Conservation (phyloP, 1,284 basidiomycete species). For the Rhodotorula sp. region DNA sequence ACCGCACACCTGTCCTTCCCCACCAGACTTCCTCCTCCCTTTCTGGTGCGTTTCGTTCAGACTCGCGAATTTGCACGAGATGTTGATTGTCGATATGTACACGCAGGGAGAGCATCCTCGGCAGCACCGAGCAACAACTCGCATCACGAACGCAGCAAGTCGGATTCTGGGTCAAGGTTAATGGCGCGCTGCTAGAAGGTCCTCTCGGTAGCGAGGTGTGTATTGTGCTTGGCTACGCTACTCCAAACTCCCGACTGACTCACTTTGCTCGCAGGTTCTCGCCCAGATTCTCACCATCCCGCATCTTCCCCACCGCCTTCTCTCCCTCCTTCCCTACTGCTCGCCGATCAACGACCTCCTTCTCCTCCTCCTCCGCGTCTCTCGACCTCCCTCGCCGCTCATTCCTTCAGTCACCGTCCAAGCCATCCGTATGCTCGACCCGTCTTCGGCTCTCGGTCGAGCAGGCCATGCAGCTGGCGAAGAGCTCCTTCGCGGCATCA, state of each 20-base stretch:
- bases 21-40: constrained; percentile 21
- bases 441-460: constrained; percentile 70
- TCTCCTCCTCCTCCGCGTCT: constrained; percentile 85
- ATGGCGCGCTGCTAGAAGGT: constrained; percentile 44
- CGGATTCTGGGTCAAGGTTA: constrained; percentile 46
- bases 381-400: constrained; percentile 69
- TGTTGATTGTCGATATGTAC: constrained; percentile 62
- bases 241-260: constrained; percentile 23
- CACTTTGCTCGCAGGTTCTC: constrained; percentile 67
- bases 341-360: constrained; percentile 88
- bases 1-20: constrained; percentile 24
- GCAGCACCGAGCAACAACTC: constrained; percentile 59
- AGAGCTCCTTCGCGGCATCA: constrained; percentile 91
- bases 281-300: constrained; percentile 83
- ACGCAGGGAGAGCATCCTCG: constrained; percentile 88
- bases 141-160: constrained; percentile 41
- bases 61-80: no score
- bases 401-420: constrained; percentile 57
- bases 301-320: constrained; percentile 74
- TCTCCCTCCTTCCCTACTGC: constrained; percentile 68
- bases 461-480: constrained; percentile 84
- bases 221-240: constrained; percentile 20
- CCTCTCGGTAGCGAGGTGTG: constrained; percentile 44
- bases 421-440: constrained; percentile 73
- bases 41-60: constrained; percentile 27